Evolutionary conservation across 2,329 filamentous ascomycete genomes (phyloP), one percentile per base, ranked within the genome.

Genomic region (Aspergillus brasiliensis): DNA sequence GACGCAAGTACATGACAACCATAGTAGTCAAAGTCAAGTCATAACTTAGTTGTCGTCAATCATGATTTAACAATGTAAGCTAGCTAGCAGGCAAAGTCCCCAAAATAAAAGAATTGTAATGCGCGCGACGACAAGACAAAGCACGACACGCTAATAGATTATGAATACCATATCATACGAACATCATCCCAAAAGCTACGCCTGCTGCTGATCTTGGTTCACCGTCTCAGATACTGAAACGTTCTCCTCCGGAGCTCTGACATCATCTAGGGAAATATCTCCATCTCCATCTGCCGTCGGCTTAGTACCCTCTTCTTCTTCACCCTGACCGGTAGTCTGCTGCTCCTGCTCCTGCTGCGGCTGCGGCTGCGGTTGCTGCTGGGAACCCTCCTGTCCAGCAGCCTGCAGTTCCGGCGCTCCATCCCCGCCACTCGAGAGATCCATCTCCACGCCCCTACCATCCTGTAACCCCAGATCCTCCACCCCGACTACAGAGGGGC

Each of bases 391-490:
- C n/a, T 62, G 60, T 8, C 48, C 49, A 0, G 38, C 25, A 51
- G 46, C 13, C 62, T 31, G 55, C 46, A n/a, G 62, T 28, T 23
- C 37, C 38, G 55, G 25, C 40, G 49, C 54, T 54, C 56, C 61
- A 8, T 65, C 63, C 28, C 67, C 65, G 8, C 59, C 61, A 17
- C 65, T 57, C 3, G 62, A 58, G 52, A 80, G 72, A 3, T 68
- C 71, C 72, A 81, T 73, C 60, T 80, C 70, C n/a, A 81, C 70
- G 2, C 77, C 78, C 58, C 77, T 76, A n/a, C 79, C 79, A 56
- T 76, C 79, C 75, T 91, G 93, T 8, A 91, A 88, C 0, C 95
- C 95, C 65, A 91, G 90, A 72, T 99, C 95, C 67, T 91, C 88
- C 60, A 92, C 87, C 4, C 93, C 94, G 53, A 98, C 90, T 67